Evolutionary conservation across 2,329 filamentous ascomycete species (phyloP).

Genomic region (Phaeosphaeria sp.): DNA sequence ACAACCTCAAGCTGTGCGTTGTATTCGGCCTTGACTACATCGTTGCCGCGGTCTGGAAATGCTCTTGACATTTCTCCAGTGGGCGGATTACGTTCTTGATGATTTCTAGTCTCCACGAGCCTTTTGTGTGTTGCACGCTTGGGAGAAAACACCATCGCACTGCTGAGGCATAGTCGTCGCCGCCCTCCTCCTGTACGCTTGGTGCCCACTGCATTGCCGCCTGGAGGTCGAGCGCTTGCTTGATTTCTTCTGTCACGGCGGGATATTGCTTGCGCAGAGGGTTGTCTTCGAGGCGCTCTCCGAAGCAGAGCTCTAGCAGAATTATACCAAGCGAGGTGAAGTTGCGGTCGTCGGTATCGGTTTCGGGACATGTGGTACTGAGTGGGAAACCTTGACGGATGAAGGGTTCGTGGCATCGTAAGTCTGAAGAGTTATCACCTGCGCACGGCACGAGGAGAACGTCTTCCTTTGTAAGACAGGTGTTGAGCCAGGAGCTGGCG

Average conservation of each 20-base stretch:
- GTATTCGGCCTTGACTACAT: too few species aligned
- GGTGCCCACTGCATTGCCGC: constrained; percentile 21
- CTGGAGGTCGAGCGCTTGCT: constrained; percentile 21
- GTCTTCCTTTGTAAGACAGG: constrained; percentile 15
- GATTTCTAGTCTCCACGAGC: constrained; percentile 18
- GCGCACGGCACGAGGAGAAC: constrained; percentile 17
- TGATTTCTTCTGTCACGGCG: constrained; percentile 3
- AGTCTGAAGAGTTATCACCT: constrained; percentile 52
- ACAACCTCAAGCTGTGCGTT: too few species aligned
- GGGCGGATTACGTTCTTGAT: constrained; percentile 24
- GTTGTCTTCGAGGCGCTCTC: constrained; percentile 19
- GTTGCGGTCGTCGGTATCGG: constrained; percentile 11
- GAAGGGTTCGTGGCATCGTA: constrained; percentile 62
- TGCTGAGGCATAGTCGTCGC: constrained; percentile 23
- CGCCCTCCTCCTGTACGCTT: constrained; percentile 19
- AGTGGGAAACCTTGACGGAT: constrained; percentile 74
- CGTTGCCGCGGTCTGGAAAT: constrained; percentile 8
- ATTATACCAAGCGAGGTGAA: constrained; percentile 27
- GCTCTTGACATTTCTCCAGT: constrained; percentile 18
- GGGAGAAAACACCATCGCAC: constrained; percentile 28
- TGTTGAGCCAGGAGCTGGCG: constrained; percentile 20
- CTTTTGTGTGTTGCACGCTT: background rate
- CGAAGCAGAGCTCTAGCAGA: constrained; percentile 27
- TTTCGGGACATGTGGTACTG: constrained; percentile 59
- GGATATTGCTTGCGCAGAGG: constrained; percentile 15